A percentile compares a stretch with the other conserved stretches of the same genome.
Conservation (phyloP, 2,329 filamentous ascomycete species). For the Tricladium varicosporioides region DNA sequence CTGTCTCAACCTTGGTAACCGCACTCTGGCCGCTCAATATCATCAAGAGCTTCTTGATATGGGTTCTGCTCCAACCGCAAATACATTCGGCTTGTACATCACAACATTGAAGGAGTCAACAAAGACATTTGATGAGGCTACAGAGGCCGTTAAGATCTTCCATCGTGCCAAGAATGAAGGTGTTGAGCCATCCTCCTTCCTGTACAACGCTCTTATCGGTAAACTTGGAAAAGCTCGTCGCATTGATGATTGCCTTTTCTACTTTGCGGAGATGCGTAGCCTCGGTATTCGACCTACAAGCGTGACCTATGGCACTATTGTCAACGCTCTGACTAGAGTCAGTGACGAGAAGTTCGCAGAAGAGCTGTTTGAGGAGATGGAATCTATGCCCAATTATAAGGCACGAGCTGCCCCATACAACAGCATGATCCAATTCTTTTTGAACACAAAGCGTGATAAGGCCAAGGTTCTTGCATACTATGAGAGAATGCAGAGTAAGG, state of each 20-base stretch:
- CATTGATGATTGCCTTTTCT: constrained; percentile 96
- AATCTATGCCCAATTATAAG: constrained; percentile 98
- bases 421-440: constrained; percentile 99
- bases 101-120: constrained; percentile 97
- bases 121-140: constrained; percentile 96
- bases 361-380: constrained; percentile 98
- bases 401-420: constrained; percentile 96
- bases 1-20: constrained; percentile 79
- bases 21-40: constrained; percentile 77
- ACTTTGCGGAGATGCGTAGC: constrained; percentile 96
- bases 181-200: constrained; percentile 91
- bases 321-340: constrained; percentile 95
- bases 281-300: constrained; percentile 93
- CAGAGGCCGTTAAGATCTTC: constrained; percentile 97
- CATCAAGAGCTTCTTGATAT: constrained; percentile 91
- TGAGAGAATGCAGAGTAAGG: constrained; percentile 84
- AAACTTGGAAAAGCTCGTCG: constrained; percentile 97
- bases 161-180: constrained; percentile 89
- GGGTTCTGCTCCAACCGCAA: constrained; percentile 88
- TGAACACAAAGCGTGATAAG: constrained; percentile 95
- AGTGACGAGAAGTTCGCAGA: constrained; percentile 98
- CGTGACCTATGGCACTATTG: constrained; percentile 96
- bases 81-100: constrained; percentile 98
- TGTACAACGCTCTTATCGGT: constrained; percentile 97
- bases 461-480: constrained; percentile 92